Base-by-base conservation (phyloP, 1,284 basidiomycete genomes). In the Ustilago curta region DNA sequence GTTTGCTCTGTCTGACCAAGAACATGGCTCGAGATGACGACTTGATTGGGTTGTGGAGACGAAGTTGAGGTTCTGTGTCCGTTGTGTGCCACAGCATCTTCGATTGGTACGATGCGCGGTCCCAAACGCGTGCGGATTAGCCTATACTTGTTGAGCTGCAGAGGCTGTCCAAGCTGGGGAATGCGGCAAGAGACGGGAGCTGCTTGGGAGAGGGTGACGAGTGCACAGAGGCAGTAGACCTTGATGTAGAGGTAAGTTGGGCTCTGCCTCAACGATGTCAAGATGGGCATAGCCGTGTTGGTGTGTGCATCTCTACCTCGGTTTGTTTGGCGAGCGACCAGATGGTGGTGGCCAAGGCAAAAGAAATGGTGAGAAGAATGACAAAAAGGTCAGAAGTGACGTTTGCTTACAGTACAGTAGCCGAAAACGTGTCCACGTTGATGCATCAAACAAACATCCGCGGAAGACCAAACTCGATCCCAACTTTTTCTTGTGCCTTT, bases 181-280 rank as follows among this genome's bases (percentile, higher is more conserved):
- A 83, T 70, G 8, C 78, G 74, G 44, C 76, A 78, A 3, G 82
- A 78, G 6, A 83, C 63, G 0, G 82, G 82, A 9, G 76, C 68
- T 8, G 79, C 76, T 19, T 78, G 73, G 27, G 82, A 83, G 23
- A 83, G 64, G 7, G 82, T 78, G 25, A 83, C 82, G 39, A 83
- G 71, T 32, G 77, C 62, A 59, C 75, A 77, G 21, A 83, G 70
- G 29, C 76, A 61, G 59, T 83, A 83, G 40, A 78, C 76, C 70
- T 83, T 83, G 39, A 81, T 27, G 59, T 82, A 83, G 40, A 83
- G 76, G 35, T 83, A 83, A 50, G 64, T 70, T 31, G 80, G 78
- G 42, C 79, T 79, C 59, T 75, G 68, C 4, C 81, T 77, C 23
- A 83, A 43, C 21, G 68, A 64, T 35, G 59, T 70, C 49, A 76